Conservation (phyloP, 306 rosid species). For the Comarum palustre region DNA sequence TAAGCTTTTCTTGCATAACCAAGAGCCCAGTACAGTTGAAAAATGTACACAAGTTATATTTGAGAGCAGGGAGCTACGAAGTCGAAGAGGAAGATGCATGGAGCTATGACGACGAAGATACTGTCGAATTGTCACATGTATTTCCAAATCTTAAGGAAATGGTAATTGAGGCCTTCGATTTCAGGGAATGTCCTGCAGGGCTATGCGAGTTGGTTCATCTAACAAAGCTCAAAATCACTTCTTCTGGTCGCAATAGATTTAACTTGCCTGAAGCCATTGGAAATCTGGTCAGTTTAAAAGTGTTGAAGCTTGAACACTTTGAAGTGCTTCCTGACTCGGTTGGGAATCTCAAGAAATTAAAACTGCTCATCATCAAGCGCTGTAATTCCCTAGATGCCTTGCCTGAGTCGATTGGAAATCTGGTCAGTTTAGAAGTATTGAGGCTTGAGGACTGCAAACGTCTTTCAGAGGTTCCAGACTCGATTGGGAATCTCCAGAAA, state of each 20-base stretch:
- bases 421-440: slow-evolving; percentile 44
- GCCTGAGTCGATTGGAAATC: slow-evolving; percentile 38
- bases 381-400: slow-evolving; percentile 34
- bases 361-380: slow-evolving; percentile 1
- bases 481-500: slow-evolving; percentile 30
- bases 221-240: slow-evolving; percentile 40
- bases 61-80: slow-evolving; percentile 8
- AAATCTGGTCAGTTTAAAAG: no score
- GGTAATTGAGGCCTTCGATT: neutral
- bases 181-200: slow-evolving; percentile 28
- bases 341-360: no score
- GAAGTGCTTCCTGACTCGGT: no score
- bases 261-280: no score
- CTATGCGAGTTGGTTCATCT: slow-evolving; percentile 28
- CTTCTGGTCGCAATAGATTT: no score
- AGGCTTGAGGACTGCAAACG: slow-evolving; percentile 41
- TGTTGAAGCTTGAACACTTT: no score
- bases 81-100: no score
- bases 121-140: slow-evolving; percentile 12
- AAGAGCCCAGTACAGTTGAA: slow-evolving; percentile 24
- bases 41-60: slow-evolving; percentile 48
- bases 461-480: slow-evolving; percentile 41
- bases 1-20: slow-evolving; percentile 37
- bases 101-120: neutral
- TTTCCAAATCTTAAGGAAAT: slow-evolving; percentile 44